These are phyloP conservation scores for Metarhizium brunneum DNA, from an alignment of 2,329 filamentous ascomycete species.

Conservation along the genomic window DNA sequence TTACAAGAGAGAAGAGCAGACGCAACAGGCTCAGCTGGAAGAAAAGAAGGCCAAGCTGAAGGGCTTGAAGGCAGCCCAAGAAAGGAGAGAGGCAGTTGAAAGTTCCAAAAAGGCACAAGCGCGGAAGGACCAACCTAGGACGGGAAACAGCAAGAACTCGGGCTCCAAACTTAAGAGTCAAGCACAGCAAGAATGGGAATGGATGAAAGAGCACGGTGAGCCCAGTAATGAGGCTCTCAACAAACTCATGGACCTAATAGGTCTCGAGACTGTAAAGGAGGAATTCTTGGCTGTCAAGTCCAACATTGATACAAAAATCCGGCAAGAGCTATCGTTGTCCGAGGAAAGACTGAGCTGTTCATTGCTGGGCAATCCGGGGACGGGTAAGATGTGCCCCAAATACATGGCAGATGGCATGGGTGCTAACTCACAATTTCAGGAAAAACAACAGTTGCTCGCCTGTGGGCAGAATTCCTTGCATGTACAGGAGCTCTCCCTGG, in stretches of 20 bases:
- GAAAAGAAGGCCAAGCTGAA: slow-evolving; percentile 38
- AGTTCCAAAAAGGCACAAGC: background rate
- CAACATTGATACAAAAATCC: slow-evolving; percentile 48
- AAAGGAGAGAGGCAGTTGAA: slow-evolving; percentile 8
- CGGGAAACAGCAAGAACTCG: background rate
- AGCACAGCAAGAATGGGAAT: slow-evolving; percentile 49
- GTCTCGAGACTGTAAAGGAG: slow-evolving; percentile 59
- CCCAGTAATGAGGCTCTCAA: slow-evolving; percentile 48
- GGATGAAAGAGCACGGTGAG: slow-evolving; percentile 44
- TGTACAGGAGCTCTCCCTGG: slow-evolving; percentile 55
- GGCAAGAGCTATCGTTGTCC: slow-evolving; percentile 46
- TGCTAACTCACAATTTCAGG: slow-evolving; percentile 15
- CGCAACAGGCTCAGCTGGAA: slow-evolving; percentile 32
- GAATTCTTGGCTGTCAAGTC: slow-evolving; percentile 54
- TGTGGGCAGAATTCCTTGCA: slow-evolving; percentile 58
- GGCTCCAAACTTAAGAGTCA: slow-evolving; percentile 4
- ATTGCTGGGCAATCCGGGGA: slow-evolving; percentile 66
- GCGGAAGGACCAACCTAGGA: background rate
- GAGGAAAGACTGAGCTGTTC: slow-evolving; percentile 53
- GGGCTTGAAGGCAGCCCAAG: slow-evolving; percentile 24
- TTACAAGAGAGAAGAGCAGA: slow-evolving; percentile 32
- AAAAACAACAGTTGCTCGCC: slow-evolving; percentile 67
- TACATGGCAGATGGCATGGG: background rate
- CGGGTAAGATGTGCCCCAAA: slow-evolving; percentile 36
- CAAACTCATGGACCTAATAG: slow-evolving; percentile 59